Evolutionary conservation across 345 rosid species (phyloP), one percentile per base, ranked within the genome.

Genomic region (Salix udensis): DNA sequence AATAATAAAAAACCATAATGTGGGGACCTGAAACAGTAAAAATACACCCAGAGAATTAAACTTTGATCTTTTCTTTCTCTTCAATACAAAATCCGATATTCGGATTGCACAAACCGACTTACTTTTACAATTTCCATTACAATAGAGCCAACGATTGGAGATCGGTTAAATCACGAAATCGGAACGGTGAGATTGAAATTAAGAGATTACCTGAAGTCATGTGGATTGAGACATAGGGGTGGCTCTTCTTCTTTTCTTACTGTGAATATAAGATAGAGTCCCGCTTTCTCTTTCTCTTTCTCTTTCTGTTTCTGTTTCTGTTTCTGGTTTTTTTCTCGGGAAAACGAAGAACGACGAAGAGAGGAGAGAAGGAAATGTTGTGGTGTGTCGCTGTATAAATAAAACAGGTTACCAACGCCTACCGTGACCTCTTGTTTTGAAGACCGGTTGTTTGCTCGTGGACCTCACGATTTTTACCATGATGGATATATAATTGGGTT

Each of bases 121-220:
- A 44, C n/a, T 26, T 71, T 61, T 23, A 39, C 16, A 73, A 61
- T 5, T 16, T 73, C 42, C 18, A 39, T 52, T 53, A 11, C n/a
- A 34, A 21, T 3, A 36, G 39, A 36, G 34, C 40, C 36, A 69
- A 24, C 23, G 18, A 12, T 71, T 30, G 36, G 53, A 8, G 64
- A 62, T 37, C 10, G 74, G 74, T 37, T 9, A 61, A 73, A 40
- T 24, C 16, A 24, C 14, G 53, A 26, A 74, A 74, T 62, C 64
- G 28, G 28, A 40, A 18, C 2, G 4, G 31, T 0, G n/a, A 73
- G 15, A n/a, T 16, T 74, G 13, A 72, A 73, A 64, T 24, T 39
- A 31, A 61, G 10, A 36, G 55, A 76, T 39, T 68, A 76, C 78
- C 78, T 55, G 73, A 76, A 55, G 67, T 76, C 78, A 76, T 76